These are phyloP conservation scores for Alternaria triticimaculans DNA, from an alignment of 2,329 filamentous ascomycete genomes.

Conservation along the genomic window DNA sequence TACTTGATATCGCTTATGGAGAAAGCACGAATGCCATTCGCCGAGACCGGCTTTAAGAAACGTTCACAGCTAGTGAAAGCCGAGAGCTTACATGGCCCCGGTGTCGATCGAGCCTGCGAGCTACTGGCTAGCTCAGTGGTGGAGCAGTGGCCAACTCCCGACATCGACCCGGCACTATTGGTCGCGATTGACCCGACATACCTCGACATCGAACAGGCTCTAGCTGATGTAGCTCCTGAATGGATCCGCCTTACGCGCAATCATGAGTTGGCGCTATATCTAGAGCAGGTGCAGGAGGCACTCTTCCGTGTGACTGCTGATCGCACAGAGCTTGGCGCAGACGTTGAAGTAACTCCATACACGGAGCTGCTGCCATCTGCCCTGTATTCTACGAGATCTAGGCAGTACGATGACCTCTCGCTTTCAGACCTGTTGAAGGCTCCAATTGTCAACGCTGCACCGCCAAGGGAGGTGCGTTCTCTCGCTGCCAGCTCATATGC, in stretches of 20 bases:
- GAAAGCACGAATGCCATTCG: slow-evolving; percentile 37
- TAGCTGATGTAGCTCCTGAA: slow-evolving; percentile 52
- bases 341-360: not conserved
- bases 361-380: not conserved
- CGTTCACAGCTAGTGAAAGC: slow-evolving; percentile 38
- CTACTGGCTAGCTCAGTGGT: slow-evolving; percentile 51
- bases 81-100: slow-evolving; percentile 27
- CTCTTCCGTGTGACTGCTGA: not conserved
- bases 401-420: not conserved
- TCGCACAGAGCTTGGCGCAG: not conserved
- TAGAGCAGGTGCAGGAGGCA: slow-evolving; percentile 53
- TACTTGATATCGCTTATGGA: slow-evolving; percentile 18
- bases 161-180: slow-evolving; percentile 43
- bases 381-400: slow-evolving; percentile 2
- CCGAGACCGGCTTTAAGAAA: slow-evolving; percentile 35
- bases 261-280: slow-evolving; percentile 53
- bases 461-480: too few relatives aligned
- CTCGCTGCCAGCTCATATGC: not conserved
- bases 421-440: slow-evolving; percentile 1
- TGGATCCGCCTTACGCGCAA: slow-evolving; percentile 61
- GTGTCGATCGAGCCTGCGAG: slow-evolving; percentile 40
- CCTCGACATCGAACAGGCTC: slow-evolving; percentile 48
- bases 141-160: slow-evolving; percentile 47
- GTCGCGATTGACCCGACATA: slow-evolving; percentile 28
- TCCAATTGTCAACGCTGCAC: not conserved